Evolutionary conservation across 768 basidiomycete species (phyloP).

Genomic region (Clitopilus hobsonii): DNA sequence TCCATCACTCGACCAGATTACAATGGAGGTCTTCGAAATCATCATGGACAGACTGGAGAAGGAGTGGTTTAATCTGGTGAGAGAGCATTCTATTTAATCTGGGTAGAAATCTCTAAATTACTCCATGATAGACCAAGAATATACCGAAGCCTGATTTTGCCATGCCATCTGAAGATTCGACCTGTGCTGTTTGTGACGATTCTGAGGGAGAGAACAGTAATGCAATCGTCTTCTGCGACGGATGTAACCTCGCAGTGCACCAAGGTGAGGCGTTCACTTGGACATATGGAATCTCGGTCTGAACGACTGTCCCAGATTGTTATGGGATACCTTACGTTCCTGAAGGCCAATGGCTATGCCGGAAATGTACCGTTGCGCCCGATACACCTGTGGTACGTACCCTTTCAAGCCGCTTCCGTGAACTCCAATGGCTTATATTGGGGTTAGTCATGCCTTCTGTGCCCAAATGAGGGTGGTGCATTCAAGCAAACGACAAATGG

Average conservation of each 20-base stretch:
- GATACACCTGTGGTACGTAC: constrained; percentile 88
- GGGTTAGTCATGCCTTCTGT: constrained; percentile 82
- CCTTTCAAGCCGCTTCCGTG: neutral
- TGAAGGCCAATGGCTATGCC: constrained; percentile 98
- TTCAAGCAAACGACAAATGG: constrained; percentile 95
- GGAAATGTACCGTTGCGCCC: constrained; percentile 97
- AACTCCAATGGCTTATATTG: neutral
- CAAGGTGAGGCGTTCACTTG: constrained; percentile 90
- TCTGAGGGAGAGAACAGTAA: constrained; percentile 98
- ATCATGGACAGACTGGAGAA: constrained; percentile 98
- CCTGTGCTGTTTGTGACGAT: constrained; percentile 96
- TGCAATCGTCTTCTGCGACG: constrained; percentile 98
- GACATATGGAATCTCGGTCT: no score
- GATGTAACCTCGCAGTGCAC: constrained; percentile 98
- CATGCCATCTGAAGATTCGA: constrained; percentile 91
- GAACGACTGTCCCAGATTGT: constrained; percentile 60
- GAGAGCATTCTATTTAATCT: no score
- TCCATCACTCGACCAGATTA: constrained; percentile 54
- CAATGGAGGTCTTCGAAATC: constrained; percentile 89
- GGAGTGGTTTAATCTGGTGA: constrained; percentile 95
- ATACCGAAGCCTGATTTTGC: constrained; percentile 86
- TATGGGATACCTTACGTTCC: constrained; percentile 99
- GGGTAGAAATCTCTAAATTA: no score
- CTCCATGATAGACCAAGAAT: constrained; percentile 93
- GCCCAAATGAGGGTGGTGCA: constrained; percentile 95